Base-by-base conservation (phyloP, 1,284 basidiomycete species). In the Lentinus polychrous region DNA sequence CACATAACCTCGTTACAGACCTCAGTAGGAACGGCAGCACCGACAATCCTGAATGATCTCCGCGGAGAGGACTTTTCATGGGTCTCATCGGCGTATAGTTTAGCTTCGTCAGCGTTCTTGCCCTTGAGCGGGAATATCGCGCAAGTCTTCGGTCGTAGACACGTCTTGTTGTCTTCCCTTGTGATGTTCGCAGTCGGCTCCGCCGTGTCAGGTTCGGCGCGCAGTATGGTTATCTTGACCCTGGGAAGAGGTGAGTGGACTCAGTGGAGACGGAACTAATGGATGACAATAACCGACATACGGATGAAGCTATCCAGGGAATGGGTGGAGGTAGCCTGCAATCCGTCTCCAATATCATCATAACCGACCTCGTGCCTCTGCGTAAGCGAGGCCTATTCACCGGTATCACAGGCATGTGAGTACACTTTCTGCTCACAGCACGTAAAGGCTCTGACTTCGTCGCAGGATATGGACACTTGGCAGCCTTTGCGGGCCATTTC, bases 281-380 rank as follows among this genome's bases (percentile, higher is more conserved):
- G 39, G 10, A 5, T 45, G 6, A 45, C 31, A 17, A 24, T n/a
- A 23, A 18, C 34, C 8, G 17, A 36, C 36, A 38, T 36, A 22
- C 8, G 31, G 4, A 31, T 45, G 6, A 40, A 63, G 70, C 65
- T 2, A 56, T 76, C 2, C 74, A 75, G 49, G 74, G 74, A 4
- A 52, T 73, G 23, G 74, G 73, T n/a, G 69, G 67, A 3, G 73
- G 72, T 8, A 69, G 67, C 2, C 67, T 69, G 42, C 57, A 66
- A n/a, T 58, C 65, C 0, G 54, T 71, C 2, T 57, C 63, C 18
- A 63, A 69, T 23, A 72, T 74, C 43, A 61, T 72, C 46, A 57
- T 66, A n/a, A 60, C 68, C 2, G 74, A 75, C 52, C 57, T 75
- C 22, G 62, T 71, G 8, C 63, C 71, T 1, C 58, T 76, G 11